Evolutionary conservation across 768 basidiomycete species (phyloP), one percentile per base, ranked within the genome.

Genomic region (Butyriboletus loyo): DNA sequence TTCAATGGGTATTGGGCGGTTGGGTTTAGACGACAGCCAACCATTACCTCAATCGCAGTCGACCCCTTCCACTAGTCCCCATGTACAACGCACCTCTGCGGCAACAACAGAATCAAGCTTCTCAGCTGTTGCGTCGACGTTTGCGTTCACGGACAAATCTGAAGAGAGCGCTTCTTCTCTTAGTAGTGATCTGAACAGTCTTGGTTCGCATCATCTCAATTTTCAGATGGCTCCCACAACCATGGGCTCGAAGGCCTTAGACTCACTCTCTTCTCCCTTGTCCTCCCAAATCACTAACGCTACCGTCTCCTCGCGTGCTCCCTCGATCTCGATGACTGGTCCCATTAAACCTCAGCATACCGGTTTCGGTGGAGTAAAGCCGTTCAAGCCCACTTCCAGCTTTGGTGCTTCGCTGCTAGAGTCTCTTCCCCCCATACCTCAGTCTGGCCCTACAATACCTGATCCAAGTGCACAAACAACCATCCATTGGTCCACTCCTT

Each of bases 321-420:
- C 73, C 1, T 73, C 75, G 5, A 64, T 69, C 34, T 64, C 74
- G n/a, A 48, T 68, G 11, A 53, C 68, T 22, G 34, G 47, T 40
- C 63, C 54, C 39, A 46, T 81, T 15, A 75, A 74, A 57, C 60
- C 77, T 4, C 80, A 82, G 60, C 46, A 58, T 41, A 82, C 80
- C 5, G 81, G 80, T 2, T 80, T 76, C 49, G 73, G 77, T 24
- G 86, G 84, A 6, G 66, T 91, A 57, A 90, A 87, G 64, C 81
- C 87, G 7, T 93, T 93, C 76, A 90, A 91, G 62, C 91, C 91
- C 3, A 78, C 85, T 3, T 87, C 85, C 2, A 85, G 81, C 37
- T 93, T 93, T 64, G 91, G 91, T 28, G 84, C 87, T 31, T 81
- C 83, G 15, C 66, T 93, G 36, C 61, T 93, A 53, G 87, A 87